Base-by-base conservation (phyloP, 805 yeast genomes). In the Lipomyces yamanashiensis region DNA sequence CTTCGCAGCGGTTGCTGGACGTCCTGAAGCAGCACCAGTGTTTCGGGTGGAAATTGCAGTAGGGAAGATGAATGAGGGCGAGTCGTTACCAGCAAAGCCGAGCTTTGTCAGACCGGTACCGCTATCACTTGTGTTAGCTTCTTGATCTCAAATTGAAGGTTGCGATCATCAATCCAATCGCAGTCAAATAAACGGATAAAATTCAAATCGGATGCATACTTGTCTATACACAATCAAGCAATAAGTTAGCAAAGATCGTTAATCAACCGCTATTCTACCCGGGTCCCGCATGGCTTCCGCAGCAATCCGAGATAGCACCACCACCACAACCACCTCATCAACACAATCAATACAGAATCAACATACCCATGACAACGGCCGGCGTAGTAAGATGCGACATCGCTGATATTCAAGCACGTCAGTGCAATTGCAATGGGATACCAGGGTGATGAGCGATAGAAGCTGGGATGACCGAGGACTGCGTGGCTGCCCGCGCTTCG, bases 101-200 rank as follows among this genome's bases (percentile, higher is more conserved):
- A 95, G 83, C 76, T 95, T 95, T 75, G 99, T 95, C 71, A 92
- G 82, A 70, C 99, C 99, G 71, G 99, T 95, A 83, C 99, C 99
- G 76, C 93, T 93, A 82, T 66, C 59, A 7, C 15, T 13, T 15
- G 40, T 50, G 19, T 36, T 39, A 40, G 39, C n/a, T 13, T 15
- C 23, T 36, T 15, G 19, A 19, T 21, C 49, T 43, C 33, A 33
- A 13, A 41, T 21, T 10, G 36, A 23, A 13, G 43, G n/a, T 13
- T 41, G 8, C 33, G 41, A 9, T 28, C 19, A 43, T 28, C 21
- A 43, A 43, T 43, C 47, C 19, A 43, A 43, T 43, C 47, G 54
- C 54, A 50, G 21, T 8, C 15, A 7, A 21, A 12, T 21, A 36
- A 7, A 19, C 17, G 6, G 33, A 10, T 6, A 48, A 36, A 10